Conservation (phyloP, 129 eudicot species). For the Calendula officinalis region DNA sequence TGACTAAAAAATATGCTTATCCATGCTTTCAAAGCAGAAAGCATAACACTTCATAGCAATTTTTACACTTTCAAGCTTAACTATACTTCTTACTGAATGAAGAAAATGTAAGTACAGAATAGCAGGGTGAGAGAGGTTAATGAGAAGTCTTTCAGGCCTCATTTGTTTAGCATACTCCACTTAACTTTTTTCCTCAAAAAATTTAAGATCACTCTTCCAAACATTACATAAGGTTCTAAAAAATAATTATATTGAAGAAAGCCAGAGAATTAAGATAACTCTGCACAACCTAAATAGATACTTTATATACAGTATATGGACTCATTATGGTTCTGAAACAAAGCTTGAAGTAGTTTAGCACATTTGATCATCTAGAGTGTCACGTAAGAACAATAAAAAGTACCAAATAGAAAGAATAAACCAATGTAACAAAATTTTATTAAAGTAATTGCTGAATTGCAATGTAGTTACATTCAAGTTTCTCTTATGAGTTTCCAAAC, state of each 20-base stretch:
- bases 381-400: neutral
- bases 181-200: too few relatives aligned
- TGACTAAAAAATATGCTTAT: neutral
- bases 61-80: neutral
- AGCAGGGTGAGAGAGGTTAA: too few relatives aligned
- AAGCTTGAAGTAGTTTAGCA: neutral
- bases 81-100: neutral
- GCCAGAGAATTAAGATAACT: too few relatives aligned
- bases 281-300: too few relatives aligned
- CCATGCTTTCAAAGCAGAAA: neutral
- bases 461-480: conserved; percentile 8
- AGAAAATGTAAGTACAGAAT: neutral
- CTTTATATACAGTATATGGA: neutral
- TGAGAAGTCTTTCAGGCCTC: too few relatives aligned
- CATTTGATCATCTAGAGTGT: neutral
- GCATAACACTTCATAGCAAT: neutral
- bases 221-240: too few relatives aligned
- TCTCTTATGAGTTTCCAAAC: neutral
- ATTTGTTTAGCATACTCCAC: too few relatives aligned
- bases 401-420: neutral
- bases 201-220: too few relatives aligned
- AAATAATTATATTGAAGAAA: too few relatives aligned
- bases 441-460: neutral
- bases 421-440: neutral
- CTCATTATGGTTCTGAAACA: neutral